Conservation (phyloP, 495 filamentous ascomycete species). For the Penicillium robsamsonii region DNA sequence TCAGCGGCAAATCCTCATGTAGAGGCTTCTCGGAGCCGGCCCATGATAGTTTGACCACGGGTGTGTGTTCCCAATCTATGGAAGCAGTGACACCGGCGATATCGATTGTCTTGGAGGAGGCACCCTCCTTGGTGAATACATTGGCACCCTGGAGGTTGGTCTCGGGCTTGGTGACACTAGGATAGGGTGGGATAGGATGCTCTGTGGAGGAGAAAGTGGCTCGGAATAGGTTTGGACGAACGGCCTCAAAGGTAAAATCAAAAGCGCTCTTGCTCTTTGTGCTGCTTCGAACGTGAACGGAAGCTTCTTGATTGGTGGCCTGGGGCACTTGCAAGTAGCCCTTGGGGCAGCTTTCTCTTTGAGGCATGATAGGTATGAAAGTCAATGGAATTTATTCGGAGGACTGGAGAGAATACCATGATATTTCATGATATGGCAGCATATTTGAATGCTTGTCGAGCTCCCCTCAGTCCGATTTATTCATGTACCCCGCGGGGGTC, state of each 20-base stretch:
- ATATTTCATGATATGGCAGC: constrained; percentile 8
- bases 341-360: constrained; percentile 50
- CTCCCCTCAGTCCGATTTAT: background rate
- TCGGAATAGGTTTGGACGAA: constrained; percentile 60
- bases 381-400: constrained; percentile 12
- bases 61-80: constrained; percentile 55
- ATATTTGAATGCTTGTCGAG: constrained; percentile 33
- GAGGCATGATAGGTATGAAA: constrained; percentile 46
- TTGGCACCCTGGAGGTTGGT: constrained; percentile 30
- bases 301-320: constrained; percentile 20
- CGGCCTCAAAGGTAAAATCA: constrained; percentile 57
- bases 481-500: background rate
- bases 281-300: constrained; percentile 44
- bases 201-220: constrained; percentile 59
- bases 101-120: constrained; percentile 42
- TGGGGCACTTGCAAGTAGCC: constrained; percentile 35
- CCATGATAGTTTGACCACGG: constrained; percentile 56
- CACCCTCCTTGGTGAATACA: constrained; percentile 25
- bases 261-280: constrained; percentile 36
- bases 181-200: constrained; percentile 59
- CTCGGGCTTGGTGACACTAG: constrained; percentile 51
- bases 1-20: constrained; percentile 56
- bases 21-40: constrained; percentile 48
- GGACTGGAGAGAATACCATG: constrained; percentile 8
- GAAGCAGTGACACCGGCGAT: constrained; percentile 48